Conservation (phyloP, 1,284 basidiomycete species). For the Cryptococcus floricola region DNA sequence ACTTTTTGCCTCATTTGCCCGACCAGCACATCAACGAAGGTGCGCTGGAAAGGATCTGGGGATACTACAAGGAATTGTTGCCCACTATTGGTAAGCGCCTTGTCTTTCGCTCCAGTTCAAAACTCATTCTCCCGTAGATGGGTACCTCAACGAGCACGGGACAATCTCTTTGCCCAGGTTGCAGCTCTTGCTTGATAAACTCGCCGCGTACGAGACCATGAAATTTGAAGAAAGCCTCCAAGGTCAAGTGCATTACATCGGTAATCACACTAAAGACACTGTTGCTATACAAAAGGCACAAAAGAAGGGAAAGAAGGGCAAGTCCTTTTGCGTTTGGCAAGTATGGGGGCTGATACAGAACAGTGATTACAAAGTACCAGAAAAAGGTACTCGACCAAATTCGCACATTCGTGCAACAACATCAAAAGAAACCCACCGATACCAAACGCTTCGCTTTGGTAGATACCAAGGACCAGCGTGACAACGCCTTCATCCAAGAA, state of each 20-base stretch:
- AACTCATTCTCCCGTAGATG: conserved; percentile 56
- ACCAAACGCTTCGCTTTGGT: conserved; percentile 60
- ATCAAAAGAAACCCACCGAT: conserved; percentile 53
- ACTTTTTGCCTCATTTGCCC: conserved; percentile 95
- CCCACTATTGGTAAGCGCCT: conserved; percentile 66
- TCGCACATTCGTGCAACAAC: conserved; percentile 63
- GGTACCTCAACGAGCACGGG: conserved; percentile 90
- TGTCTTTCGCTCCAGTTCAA: not conserved
- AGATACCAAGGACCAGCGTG: conserved; percentile 71
- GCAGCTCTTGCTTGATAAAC: conserved; percentile 82
- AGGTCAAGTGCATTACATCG: conserved; percentile 84
- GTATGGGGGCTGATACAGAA: not conserved
- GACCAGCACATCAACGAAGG: conserved; percentile 98
- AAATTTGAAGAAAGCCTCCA: conserved; percentile 86
- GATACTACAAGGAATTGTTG: conserved; percentile 88
- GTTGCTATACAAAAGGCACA: conserved; percentile 52
- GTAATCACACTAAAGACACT: conserved; percentile 72
- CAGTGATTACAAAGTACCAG: conserved; percentile 70
- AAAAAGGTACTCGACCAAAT: conserved; percentile 71
- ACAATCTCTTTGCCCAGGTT: conserved; percentile 74
- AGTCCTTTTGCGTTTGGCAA: conserved; percentile 6
- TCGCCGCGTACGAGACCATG: conserved; percentile 80
- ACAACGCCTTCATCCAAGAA: conserved; percentile 69
- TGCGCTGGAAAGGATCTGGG: conserved; percentile 84
- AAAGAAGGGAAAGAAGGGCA: conserved; percentile 46